Conservation (phyloP, 805 yeast genomes). For the Kodamaea nitidulidarum region DNA sequence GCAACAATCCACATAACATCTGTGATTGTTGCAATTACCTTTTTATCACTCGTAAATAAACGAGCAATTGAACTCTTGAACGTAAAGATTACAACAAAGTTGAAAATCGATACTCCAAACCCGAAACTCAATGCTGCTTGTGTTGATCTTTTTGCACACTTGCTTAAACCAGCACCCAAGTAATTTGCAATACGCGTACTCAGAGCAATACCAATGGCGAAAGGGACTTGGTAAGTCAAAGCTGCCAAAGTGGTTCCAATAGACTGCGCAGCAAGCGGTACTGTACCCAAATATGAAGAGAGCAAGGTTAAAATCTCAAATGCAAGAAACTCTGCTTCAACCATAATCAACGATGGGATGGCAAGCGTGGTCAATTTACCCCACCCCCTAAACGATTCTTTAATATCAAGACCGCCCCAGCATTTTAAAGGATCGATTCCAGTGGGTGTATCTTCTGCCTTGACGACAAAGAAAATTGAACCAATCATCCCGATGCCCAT, state of each 20-base stretch:
- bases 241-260: slow-evolving; percentile 39
- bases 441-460: slow-evolving; percentile 38
- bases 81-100: slow-evolving; percentile 26
- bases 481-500: slow-evolving; percentile 46
- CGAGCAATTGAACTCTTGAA: slow-evolving; percentile 34
- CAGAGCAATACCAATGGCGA: slow-evolving; percentile 55
- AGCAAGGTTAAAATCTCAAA: slow-evolving; percentile 54
- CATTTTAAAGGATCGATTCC: slow-evolving; percentile 46
- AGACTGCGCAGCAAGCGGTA: slow-evolving; percentile 51
- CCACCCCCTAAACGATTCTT: slow-evolving; percentile 46
- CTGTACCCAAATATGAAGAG: slow-evolving; percentile 52
- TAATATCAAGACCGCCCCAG: slow-evolving; percentile 45
- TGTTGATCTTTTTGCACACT: slow-evolving; percentile 34
- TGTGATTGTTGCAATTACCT: slow-evolving; percentile 49
- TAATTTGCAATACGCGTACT: slow-evolving; percentile 56
- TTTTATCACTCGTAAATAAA: slow-evolving; percentile 57
- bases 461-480: slow-evolving; percentile 34
- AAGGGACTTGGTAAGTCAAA: slow-evolving; percentile 53
- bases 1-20: slow-evolving; percentile 61
- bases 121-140: slow-evolving; percentile 37
- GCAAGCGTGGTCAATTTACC: slow-evolving; percentile 41
- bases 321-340: slow-evolving; percentile 58
- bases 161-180: slow-evolving; percentile 44
- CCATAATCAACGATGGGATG: slow-evolving; percentile 54
- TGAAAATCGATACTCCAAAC: slow-evolving; percentile 28